Conservation (phyloP, 169 alveolate genomes). For the Eimeria zaria region DNA sequence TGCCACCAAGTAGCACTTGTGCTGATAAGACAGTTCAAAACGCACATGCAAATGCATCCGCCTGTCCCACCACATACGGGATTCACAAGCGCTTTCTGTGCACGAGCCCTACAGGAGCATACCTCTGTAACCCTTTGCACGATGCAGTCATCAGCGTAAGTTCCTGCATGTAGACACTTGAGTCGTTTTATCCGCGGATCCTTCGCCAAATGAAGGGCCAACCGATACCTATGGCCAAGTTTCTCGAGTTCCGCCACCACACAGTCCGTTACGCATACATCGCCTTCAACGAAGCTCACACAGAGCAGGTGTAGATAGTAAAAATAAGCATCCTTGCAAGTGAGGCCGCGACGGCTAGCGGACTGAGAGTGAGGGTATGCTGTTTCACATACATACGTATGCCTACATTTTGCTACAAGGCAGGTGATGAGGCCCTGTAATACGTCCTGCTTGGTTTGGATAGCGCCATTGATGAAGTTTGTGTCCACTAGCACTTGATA, state of each 20-base stretch:
- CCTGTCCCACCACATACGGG: neutral
- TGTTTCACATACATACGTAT: neutral
- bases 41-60: neutral
- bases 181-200: constrained; percentile 97
- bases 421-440: constrained; percentile 98
- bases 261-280: constrained; percentile 99
- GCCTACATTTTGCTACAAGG: constrained; percentile 97
- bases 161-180: constrained; percentile 98
- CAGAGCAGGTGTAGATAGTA: neutral
- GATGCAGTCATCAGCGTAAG: constrained; percentile 99
- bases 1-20: constrained; percentile 98
- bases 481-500: constrained; percentile 97
- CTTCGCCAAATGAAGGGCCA: constrained; percentile 98
- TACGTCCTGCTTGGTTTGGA: constrained; percentile 98
- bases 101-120: neutral
- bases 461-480: constrained; percentile 99
- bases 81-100: neutral
- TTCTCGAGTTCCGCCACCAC: constrained; percentile 99
- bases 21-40: constrained; percentile 87
- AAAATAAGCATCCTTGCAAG: neutral
- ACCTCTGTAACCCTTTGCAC: constrained; percentile 97
- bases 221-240: constrained; percentile 98
- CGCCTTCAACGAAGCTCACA: constrained; percentile 62
- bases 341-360: neutral
- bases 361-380: neutral